Percentiles rank a stretch among this genome's conserved stretches.
Conservation (phyloP, 75 land plant species). For the Selaginella moellendorffii region DNA sequence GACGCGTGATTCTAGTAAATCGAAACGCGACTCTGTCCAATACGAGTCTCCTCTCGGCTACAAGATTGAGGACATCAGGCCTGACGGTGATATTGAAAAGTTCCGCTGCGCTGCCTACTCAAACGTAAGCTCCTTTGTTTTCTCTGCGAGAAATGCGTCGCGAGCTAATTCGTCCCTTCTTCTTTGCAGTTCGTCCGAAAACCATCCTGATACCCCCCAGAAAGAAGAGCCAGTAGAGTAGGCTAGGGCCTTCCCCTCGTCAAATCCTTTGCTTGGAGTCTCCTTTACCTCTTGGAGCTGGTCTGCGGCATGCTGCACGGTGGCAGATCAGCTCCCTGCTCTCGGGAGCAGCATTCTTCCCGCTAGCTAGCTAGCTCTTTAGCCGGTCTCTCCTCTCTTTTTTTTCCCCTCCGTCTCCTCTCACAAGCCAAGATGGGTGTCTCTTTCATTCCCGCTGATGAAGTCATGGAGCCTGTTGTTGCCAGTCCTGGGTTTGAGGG, state of each 20-base stretch:
- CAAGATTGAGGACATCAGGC: conserved; percentile 69
- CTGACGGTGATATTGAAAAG: conserved; percentile 67
- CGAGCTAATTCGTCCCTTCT: no score
- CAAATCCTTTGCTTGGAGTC: background rate
- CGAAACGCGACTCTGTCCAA: conserved; percentile 28
- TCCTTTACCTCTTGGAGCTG: conserved; percentile 2
- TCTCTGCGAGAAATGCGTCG: background rate
- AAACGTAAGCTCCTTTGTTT: conserved; percentile 39
- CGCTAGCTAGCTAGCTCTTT: background rate
- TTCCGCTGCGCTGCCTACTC: conserved; percentile 73
- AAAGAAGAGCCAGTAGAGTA: background rate
- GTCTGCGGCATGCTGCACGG: conserved; percentile 10
- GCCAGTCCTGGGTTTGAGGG: conserved; percentile 50
- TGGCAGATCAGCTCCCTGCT: conserved; percentile 15
- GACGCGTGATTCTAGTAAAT: conserved; percentile 52
- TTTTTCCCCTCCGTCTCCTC: background rate
- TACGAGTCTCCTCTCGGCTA: conserved; percentile 78
- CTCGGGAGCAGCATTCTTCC: conserved; percentile 3
- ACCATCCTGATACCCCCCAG: conserved; percentile 53
- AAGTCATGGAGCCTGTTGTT: background rate
- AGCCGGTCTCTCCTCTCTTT: background rate
- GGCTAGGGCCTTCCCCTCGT: background rate
- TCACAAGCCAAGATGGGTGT: conserved; percentile 10
- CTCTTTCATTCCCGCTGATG: background rate
- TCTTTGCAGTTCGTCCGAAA: conserved; percentile 59